Evolutionary conservation across 768 basidiomycete species (phyloP), one percentile per base, ranked within the genome.

Genomic region (Lyophyllum shimeji): DNA sequence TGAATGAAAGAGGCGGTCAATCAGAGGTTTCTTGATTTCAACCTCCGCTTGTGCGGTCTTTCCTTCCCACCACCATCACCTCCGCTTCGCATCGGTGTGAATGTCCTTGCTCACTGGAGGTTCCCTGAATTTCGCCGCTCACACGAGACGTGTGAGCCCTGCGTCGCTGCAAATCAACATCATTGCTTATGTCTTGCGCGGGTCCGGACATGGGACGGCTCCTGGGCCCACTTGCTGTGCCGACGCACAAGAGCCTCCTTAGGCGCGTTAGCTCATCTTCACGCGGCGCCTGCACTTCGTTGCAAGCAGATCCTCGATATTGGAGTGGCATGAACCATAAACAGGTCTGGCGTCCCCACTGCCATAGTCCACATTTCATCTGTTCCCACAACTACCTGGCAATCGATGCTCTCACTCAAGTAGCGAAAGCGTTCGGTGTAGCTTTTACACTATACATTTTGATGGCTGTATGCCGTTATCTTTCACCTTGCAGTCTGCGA

Each of bases 1-100:
- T 18, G 39, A 40, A 9, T 3, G 34, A 37, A 37, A 5, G 34
- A 46, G 33, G 18, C 18, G 39, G 34, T 8, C 6, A 17, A 37
- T 37, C 11, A 37, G 34, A 34, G 44, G 15, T 25, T 21, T 9
- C 20, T n/a, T 24, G 31, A n/a, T 50, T 57, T 57, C 55, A 55
- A 55, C 43, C 43, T 58, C 57, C 56, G 50, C 37, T 50, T 25
- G 13, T 6, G 13, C 20, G n/a, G 24, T 53, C 33, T 46, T 24
- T 47, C 29, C 50, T 57, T 58, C 51, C 60, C 57, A 53, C 57
- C 48, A 20, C 31, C 43, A 23, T 18, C 39, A 40, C 12, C 17
- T 12, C 11, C 31, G 43, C 40, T 50, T 60, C 55, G 40, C 59
- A 56, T 44, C 48, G 52, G 44, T 61, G 60, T 33, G 60, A 61